These are phyloP conservation scores for Nemania sp. DNA, from an alignment of 2,329 filamentous ascomycete species.

Conservation along the genomic window DNA sequence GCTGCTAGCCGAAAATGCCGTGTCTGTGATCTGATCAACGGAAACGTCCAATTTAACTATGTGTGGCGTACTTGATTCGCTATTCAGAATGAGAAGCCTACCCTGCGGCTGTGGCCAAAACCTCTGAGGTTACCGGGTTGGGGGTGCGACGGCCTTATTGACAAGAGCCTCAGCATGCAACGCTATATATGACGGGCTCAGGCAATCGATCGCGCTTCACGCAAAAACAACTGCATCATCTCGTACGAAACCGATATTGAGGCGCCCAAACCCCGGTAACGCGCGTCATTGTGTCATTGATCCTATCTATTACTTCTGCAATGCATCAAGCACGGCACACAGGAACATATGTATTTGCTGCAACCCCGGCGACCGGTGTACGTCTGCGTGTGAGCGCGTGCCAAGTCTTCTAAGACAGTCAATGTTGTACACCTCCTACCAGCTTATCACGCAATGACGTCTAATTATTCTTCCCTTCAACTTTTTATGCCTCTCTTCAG, in stretches of 20 bases:
- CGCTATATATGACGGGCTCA: neutral
- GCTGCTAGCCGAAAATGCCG: constrained; percentile 12
- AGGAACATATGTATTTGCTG: neutral
- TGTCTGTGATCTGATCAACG: constrained; percentile 15
- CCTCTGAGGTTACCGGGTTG: neutral
- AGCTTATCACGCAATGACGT: constrained; percentile 5
- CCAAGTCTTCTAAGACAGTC: too few relatives aligned
- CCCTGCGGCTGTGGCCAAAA: neutral
- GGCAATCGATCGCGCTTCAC: neutral
- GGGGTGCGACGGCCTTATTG: neutral
- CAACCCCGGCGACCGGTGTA: constrained; percentile 1
- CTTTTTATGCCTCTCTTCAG: constrained; percentile 16
- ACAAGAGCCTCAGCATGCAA: constrained; percentile 2
- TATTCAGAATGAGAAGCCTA: neutral
- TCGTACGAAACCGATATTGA: neutral
- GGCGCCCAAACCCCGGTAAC: neutral
- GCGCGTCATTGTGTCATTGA: neutral
- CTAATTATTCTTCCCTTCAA: constrained; percentile 32
- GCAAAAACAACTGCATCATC: neutral
- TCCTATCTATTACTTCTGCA: constrained; percentile 1
- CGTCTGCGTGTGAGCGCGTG: too few relatives aligned
- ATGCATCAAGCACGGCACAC: neutral
- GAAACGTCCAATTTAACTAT: constrained; percentile 1
- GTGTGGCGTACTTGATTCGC: too few relatives aligned
- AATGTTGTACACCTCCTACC: too few relatives aligned